Base-by-base conservation (phyloP, 345 rosid species). In the Brassica cretica region DNA sequence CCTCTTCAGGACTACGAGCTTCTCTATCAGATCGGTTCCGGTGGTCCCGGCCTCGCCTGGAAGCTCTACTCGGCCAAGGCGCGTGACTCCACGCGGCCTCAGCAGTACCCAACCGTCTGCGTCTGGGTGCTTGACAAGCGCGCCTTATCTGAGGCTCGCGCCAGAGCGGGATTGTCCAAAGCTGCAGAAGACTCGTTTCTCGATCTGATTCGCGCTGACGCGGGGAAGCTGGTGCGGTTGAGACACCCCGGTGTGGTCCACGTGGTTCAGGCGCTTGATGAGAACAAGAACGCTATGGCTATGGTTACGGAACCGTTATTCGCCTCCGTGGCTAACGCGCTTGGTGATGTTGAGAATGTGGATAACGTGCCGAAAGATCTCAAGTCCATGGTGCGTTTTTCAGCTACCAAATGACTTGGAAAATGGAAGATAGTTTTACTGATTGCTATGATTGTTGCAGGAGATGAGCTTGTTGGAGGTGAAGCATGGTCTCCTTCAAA, bases 261-360 rank as follows among this genome's bases (percentile, higher is more conserved):
- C 68, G 97, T 94, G 64, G 95, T 94, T 74, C 98, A 94, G 84
- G 94, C 92, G n/a, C 83, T 94, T 78, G 98, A 94, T n/a, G 98
- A 94, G 88, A 90, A 73, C 68, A 94, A 94, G 84, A 89, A 89
- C 58, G 93, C 93, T 14, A 92, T 94, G 92, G 97, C 97, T 70
- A 90, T 94, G 97, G 98, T 90, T 61, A 94, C 97, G 6, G 97
- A 94, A 77, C 98, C 98, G 11, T 76, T 94, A 25, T 92, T 92
- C 44, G 86, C 93, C 3, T 94, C 98, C 7, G 97, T 88, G 56
- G 93, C 95, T 55, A 94, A 94, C 62, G 90, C 86, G 5, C 86
- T 94, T 21, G 97, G 97, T 69, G 82, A 87, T 74, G 61, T 90
- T 51, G 97, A 89, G 64, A 93, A 93, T 76, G 76, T 93, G 4